Evolutionary conservation across 2,329 filamentous ascomycete species (phyloP), one percentile per base, ranked within the genome.

Genomic region (Fusarium xyrophilum): DNA sequence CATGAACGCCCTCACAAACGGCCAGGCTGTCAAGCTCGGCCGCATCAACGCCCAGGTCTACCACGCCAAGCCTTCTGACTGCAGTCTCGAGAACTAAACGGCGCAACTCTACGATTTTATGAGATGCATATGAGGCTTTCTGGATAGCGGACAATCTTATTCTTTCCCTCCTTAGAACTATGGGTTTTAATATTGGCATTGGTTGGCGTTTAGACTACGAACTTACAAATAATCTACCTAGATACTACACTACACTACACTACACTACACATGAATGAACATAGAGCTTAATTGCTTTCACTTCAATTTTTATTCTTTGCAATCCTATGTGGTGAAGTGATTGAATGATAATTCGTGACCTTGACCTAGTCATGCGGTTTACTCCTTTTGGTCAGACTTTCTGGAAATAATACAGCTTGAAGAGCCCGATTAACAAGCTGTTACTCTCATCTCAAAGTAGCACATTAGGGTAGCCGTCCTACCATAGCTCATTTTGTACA

Each of bases 1-100:
- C 57, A 79, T 90, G 83, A 81, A 89, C 75, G 76, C 74, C 23
- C 80, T 89, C 53, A 89, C 87, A 14, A 81, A 81, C 72, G 81
- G 81, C 32, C 82, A 84, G 70, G 86, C 81, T 17, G 76, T 76
- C 14, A 68, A 76, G 48, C 76, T 88, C 38, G 88, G 88, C 53
- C 80, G 83, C 23, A 70, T 90, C 52, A 82, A 87, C 30, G 87
- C 85, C 30, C 69, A 73, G 9, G 82, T 82, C 28, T 75, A 72
- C 33, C 79, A 84, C 78, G 82, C 86, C 42, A 76, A 70, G 27
- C 58, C 72, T 40, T 79, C 72, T 65, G 76, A 78, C 69, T 89
- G 87, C 74, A 78, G 79, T 25, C 69, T 82, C 60, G 79, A 76
- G 68, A 62, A 39, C 19, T 63, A 68, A 46, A 50, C 25, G 56